These are phyloP conservation scores for Chrysoporthe puriensis DNA, from an alignment of 2,329 filamentous ascomycete genomes.

Conservation along the genomic window DNA sequence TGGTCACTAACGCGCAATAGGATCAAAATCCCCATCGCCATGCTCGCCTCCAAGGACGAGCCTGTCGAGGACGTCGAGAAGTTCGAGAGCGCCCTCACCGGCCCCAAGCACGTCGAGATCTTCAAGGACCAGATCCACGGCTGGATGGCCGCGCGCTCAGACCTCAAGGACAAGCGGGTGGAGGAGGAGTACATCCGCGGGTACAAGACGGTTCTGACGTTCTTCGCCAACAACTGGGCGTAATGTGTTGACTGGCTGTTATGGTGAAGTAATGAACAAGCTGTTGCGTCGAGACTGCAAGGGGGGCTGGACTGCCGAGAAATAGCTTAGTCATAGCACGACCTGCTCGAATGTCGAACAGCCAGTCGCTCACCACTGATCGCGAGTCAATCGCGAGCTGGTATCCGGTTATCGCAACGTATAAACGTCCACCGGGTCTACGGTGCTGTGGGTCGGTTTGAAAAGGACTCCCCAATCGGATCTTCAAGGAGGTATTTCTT, in stretches of 20 bases:
- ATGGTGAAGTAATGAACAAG: too few species aligned
- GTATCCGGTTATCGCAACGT: too few species aligned
- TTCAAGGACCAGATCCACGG: slow-evolving; percentile 71
- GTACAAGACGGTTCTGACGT: slow-evolving; percentile 61
- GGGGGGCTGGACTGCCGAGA: neutral
- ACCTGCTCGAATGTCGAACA: neutral
- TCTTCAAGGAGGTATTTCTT: too few species aligned
- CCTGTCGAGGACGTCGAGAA: slow-evolving; percentile 56
- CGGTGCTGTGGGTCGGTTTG: too few species aligned
- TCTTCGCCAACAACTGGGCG: slow-evolving; percentile 56
- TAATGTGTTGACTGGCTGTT: slow-evolving; percentile 22
- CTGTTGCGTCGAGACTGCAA: neutral
- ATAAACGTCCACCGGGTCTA: too few species aligned
- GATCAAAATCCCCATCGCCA: slow-evolving; percentile 63
- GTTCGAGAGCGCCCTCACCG: slow-evolving; percentile 57
- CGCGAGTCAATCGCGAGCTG: neutral
- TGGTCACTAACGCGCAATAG: slow-evolving; percentile 22
- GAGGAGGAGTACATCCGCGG: slow-evolving; percentile 66
- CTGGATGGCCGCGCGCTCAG: slow-evolving; percentile 71
- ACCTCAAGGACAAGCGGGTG: slow-evolving; percentile 60
- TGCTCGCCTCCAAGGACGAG: slow-evolving; percentile 71
- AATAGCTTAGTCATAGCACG: neutral
- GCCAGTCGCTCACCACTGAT: neutral
- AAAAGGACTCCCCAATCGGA: too few species aligned
- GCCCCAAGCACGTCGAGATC: slow-evolving; percentile 65